phyloP scores from a whole-genome alignment of 2,329 filamentous ascomycete species.

The Venturia nashicola region DNA sequence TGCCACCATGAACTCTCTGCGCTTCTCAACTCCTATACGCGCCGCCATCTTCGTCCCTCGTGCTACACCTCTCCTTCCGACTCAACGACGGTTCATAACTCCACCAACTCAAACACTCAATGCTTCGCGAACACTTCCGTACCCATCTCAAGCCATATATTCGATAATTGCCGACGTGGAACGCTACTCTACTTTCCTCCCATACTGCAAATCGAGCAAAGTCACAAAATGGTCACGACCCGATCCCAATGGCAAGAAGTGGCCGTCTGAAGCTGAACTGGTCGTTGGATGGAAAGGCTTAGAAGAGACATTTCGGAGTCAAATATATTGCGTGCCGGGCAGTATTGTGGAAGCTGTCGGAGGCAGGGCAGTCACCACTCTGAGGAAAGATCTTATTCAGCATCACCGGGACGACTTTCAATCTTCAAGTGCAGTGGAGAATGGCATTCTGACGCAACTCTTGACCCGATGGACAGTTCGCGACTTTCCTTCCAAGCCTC shows the following conservation, averaged over 20 bases:
- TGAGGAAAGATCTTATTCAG: background rate
- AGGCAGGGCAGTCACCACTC: conserved; percentile 34
- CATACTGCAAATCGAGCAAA: conserved; percentile 67
- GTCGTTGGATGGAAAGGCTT: conserved; percentile 77
- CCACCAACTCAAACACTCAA: conserved; percentile 47
- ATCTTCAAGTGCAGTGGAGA: conserved; percentile 8
- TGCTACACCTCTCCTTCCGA: conserved; percentile 16
- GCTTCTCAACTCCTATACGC: background rate
- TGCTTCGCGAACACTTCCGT: conserved; percentile 65
- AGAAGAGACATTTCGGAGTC: conserved; percentile 71
- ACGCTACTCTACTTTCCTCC: conserved; percentile 77
- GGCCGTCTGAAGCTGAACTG: conserved; percentile 66
- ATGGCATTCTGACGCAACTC: conserved; percentile 50
- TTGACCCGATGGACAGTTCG: conserved; percentile 57
- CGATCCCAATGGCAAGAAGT: conserved; percentile 29
- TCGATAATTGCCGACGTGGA: conserved; percentile 78
- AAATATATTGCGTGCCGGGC: conserved; percentile 64
- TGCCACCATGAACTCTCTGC: background rate
- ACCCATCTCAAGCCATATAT: conserved; percentile 61
- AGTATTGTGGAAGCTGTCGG: conserved; percentile 66
- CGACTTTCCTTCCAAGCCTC: conserved; percentile 33
- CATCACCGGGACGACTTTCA: background rate
- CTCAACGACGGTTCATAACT: conserved; percentile 12
- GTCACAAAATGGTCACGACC: conserved; percentile 55
- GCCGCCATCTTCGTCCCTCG: background rate